A percentile compares a stretch with the other conserved stretches of the same genome.
Evolutionary conservation across 2,329 filamentous ascomycete genomes (phyloP).

Genomic region (Bimuria novae-zelandiae): DNA sequence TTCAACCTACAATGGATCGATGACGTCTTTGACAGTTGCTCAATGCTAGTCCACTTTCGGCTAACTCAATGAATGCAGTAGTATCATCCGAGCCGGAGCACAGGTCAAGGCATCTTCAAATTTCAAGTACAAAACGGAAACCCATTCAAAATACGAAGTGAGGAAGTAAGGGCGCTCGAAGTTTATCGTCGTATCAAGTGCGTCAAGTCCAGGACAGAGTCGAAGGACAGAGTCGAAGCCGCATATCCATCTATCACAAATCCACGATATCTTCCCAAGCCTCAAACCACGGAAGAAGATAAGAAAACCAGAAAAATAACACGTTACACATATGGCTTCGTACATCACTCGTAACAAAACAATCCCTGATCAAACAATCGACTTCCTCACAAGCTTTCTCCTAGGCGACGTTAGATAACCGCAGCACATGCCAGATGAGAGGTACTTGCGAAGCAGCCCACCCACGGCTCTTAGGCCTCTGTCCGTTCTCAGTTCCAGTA

Average conservation of each 20-base stretch:
- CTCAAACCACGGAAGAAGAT: background rate
- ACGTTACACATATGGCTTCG: background rate
- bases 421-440: background rate
- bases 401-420: constrained; percentile 10
- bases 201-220: no score
- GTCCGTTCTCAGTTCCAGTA: background rate
- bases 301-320: background rate
- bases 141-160: no score
- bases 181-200: no score
- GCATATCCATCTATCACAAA: no score
- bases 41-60: background rate
- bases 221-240: no score
- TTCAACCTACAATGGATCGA: background rate
- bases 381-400: constrained; percentile 17
- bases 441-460: constrained; percentile 32
- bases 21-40: background rate
- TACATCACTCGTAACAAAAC: background rate
- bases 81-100: background rate
- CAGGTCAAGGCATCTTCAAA: background rate
- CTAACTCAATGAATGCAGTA: no score
- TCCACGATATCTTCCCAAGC: no score
- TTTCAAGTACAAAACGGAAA: no score
- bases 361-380: constrained; percentile 2
- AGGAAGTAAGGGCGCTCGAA: no score
- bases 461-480: constrained; percentile 22